Base-by-base conservation (phyloP, 2,329 filamentous ascomycete genomes). In the Penicillium sp. region DNA sequence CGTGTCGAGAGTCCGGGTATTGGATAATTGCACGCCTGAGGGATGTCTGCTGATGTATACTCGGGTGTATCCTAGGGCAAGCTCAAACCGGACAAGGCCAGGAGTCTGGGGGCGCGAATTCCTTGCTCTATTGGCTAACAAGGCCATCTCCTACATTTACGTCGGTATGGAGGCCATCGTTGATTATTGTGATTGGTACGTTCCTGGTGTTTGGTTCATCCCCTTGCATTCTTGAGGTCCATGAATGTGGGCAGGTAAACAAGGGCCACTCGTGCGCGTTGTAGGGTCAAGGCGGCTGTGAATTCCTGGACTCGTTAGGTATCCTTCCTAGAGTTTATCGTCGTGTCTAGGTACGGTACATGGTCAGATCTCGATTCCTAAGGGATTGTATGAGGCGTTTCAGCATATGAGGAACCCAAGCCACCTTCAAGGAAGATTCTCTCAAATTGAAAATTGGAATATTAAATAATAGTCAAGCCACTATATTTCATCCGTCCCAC, bases 161-260 rank as follows among this genome's bases (percentile, higher is more conserved):
- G 28, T 20, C 27, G 45, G 53, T 33, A 56, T 55, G 55, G 38
- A 52, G 40, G 46, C 33, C 13, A 20, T 28, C 28, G 18, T 20
- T 43, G 15, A 32, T 25, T 20, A 4, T 5, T 15, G 28, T 52
- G 35, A 57, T 60, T 60, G 57, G 56, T 23, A 29, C 39, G 38
- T 24, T 15, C 13, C 10, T 4, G 32, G 39, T 43, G 45, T 47
- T 48, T 54, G 44, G 40, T 50, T 32, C 23, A 43, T 52, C 56
- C 49, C 59, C 59, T 61, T 61, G 47, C 59, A 60, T 61, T 57
- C 56, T 53, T 51, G 33, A 25, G 29, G 37, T 27, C 13, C 35
- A 9, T 55, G 57, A 59, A 58, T 60, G 54, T 57, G 49, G 47
- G 50, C 33, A 15, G 38, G 39, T 55, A 52, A 46, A 56, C 49